Percentiles rank a stretch among this genome's conserved stretches.
Evolutionary conservation across 2,329 filamentous ascomycete species (phyloP).

Genomic region (Nothophoma quercina): DNA sequence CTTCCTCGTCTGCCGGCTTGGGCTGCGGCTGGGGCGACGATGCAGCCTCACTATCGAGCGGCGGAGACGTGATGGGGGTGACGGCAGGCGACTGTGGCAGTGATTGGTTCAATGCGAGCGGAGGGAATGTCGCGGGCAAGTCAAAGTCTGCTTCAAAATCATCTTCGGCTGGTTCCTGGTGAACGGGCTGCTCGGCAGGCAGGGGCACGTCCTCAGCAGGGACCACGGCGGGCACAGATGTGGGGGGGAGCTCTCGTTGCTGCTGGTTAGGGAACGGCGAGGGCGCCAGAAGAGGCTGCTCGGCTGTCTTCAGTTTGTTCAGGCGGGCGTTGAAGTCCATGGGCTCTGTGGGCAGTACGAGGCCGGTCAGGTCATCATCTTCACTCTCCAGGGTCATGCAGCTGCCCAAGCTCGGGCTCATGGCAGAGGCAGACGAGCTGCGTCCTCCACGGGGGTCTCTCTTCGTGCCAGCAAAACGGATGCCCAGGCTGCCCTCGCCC

Average conservation of each 20-base stretch:
- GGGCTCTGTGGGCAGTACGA: slow-evolving; percentile 82
- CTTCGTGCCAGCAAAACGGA: slow-evolving; percentile 85
- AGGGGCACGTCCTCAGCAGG: slow-evolving; percentile 24
- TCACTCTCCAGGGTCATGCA: slow-evolving; percentile 92
- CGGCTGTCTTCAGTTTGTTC: slow-evolving; percentile 69
- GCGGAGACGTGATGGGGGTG: slow-evolving; percentile 25
- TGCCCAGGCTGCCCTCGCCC: slow-evolving; percentile 92
- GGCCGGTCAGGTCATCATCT: slow-evolving; percentile 89
- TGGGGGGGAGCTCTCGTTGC: slow-evolving; percentile 35
- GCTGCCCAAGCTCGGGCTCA: slow-evolving; percentile 92
- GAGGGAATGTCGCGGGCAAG: slow-evolving; percentile 17
- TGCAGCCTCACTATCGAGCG: slow-evolving; percentile 29
- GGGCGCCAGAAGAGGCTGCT: slow-evolving; percentile 35
- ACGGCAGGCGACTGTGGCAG: slow-evolving; percentile 25
- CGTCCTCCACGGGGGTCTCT: slow-evolving; percentile 76
- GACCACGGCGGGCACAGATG: slow-evolving; percentile 37
- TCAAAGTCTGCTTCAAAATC: slow-evolving; percentile 22
- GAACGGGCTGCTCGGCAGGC: slow-evolving; percentile 12
- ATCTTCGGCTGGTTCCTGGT: slow-evolving; percentile 16
- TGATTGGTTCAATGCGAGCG: slow-evolving; percentile 10
- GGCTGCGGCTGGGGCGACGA: slow-evolving; percentile 26
- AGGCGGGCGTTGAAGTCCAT: slow-evolving; percentile 83
- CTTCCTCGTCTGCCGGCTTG: slow-evolving; percentile 51
- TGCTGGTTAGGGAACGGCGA: slow-evolving; percentile 27
- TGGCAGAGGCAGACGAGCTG: slow-evolving; percentile 85